Evolutionary conservation across 352 stramenopile genomes (phyloP).

Genomic region (Globisporangium nagaii): DNA sequence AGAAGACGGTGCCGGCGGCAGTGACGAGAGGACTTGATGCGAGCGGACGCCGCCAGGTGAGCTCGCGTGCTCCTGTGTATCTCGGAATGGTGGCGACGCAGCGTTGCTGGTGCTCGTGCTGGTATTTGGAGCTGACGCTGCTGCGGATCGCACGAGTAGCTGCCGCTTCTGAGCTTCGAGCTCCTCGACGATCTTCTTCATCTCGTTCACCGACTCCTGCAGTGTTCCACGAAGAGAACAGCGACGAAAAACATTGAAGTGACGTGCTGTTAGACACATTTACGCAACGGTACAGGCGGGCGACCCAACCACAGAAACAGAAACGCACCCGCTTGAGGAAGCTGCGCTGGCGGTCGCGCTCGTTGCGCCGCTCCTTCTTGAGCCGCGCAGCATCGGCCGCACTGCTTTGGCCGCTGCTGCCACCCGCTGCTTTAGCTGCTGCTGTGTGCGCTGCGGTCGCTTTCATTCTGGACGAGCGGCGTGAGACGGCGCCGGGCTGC

Average conservation of each 20-base stretch:
- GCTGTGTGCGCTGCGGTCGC: no score
- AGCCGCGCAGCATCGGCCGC: background rate
- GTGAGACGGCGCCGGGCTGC: background rate
- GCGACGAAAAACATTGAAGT: no score
- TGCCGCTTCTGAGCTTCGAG: constrained; percentile 40
- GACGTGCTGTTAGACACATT: background rate
- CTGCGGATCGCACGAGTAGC: constrained; percentile 16
- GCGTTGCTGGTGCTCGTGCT: background rate
- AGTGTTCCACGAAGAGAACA: no score
- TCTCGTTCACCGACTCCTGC: constrained; percentile 47
- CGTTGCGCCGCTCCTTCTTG: constrained; percentile 45
- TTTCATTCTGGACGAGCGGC: background rate
- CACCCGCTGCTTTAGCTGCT: background rate
- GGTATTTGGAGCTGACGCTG: background rate
- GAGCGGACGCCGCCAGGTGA: background rate
- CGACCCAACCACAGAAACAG: background rate
- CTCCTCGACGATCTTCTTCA: constrained; percentile 34
- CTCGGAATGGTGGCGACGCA: background rate
- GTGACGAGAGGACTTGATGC: no score
- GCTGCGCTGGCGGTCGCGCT: constrained; percentile 50
- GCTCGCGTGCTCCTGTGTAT: background rate
- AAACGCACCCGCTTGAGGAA: constrained; percentile 40
- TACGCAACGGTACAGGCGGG: no score
- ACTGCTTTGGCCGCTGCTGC: background rate
- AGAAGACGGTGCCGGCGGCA: background rate